A percentile compares a stretch with the other conserved stretches of the same genome.
Conservation (phyloP, 805 yeast genomes). For the Soucietia sequanensis region DNA sequence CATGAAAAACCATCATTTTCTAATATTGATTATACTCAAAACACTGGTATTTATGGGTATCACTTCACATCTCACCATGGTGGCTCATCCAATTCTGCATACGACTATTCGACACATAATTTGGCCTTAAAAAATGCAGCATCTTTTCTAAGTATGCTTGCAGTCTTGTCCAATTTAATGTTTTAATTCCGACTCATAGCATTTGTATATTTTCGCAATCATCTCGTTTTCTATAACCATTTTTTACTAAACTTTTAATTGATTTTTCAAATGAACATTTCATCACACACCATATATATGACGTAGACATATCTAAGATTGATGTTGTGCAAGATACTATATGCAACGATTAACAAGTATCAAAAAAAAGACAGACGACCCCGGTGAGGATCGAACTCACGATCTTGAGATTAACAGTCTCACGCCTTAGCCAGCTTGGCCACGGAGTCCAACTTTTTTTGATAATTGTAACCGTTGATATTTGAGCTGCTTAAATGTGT, state of each 20-base stretch:
- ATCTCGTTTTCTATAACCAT: too few species aligned
- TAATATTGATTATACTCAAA: too few species aligned
- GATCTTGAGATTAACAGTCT: not conserved
- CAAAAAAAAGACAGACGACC: not conserved
- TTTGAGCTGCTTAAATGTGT: too few species aligned
- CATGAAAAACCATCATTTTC: not conserved
- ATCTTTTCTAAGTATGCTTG: not conserved
- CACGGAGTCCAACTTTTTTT: too few species aligned
- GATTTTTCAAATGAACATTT: too few species aligned
- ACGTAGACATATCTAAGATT: not conserved
- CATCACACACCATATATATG: not conserved
- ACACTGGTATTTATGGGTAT: not conserved
- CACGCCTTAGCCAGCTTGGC: constrained; percentile 1
- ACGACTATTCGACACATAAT: not conserved
- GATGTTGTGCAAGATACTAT: not conserved
- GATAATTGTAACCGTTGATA: too few species aligned
- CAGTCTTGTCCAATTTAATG: not conserved
- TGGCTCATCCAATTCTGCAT: too few species aligned
- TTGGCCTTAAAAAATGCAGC: not conserved
- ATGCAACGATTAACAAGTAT: not conserved
- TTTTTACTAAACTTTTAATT: too few species aligned
- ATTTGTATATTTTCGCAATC: too few species aligned
- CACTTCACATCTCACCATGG: not conserved
- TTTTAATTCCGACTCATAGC: too few species aligned
- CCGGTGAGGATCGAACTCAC: constrained; percentile 1